Evolutionary conservation across 805 yeast genomes (phyloP), one percentile per base, ranked within the genome.

Genomic region (Yamadazyma insecticola): DNA sequence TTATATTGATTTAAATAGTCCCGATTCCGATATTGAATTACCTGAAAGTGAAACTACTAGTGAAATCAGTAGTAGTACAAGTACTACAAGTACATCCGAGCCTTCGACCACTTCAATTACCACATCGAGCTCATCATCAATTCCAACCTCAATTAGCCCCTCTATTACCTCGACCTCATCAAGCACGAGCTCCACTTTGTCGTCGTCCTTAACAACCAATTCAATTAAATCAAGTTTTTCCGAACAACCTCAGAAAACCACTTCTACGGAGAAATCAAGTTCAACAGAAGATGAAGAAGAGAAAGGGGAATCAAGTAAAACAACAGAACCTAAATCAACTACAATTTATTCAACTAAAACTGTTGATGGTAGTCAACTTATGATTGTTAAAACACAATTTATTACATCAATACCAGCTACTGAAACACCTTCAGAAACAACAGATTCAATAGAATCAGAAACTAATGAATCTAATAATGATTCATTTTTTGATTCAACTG

Each of bases 401-500:
- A 37, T 48, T 13, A 45, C 50, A 8, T 29, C 40, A 3, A 24
- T 20, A 2, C 36, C 39, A 11, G 24, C 36, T 3, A n/a, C 13
- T 10, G 13, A 17, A 12, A 14, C 29, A 10, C n/a, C 27, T 14
- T 19, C 23, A 10, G 14, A 13, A 5, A n/a, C 38, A 16, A n/a
- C 28, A 11, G 22, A 16, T 7, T 10, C 16, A n/a, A 11, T 24
- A 30, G 13, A 33, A 7, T 13, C 36, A 39, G 16, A 18, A 31
- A 12, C 27, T 24, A 28, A 20, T 14, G 21, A 22, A 17, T 16
- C 15, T 8, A 25, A 25, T 5, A 12, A 22, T 11, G 18, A 46
- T 13, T 61, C 78, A 3, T 86, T 81, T 49, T 86, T 82, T 67
- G 66, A 70, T 35, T 62, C 75, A 28, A 74, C 74, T 27, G 94